These are phyloP conservation scores for Trypanosomatidae sp. DNA, from an alignment of 208 protist genomes.

Conservation along the genomic window DNA sequence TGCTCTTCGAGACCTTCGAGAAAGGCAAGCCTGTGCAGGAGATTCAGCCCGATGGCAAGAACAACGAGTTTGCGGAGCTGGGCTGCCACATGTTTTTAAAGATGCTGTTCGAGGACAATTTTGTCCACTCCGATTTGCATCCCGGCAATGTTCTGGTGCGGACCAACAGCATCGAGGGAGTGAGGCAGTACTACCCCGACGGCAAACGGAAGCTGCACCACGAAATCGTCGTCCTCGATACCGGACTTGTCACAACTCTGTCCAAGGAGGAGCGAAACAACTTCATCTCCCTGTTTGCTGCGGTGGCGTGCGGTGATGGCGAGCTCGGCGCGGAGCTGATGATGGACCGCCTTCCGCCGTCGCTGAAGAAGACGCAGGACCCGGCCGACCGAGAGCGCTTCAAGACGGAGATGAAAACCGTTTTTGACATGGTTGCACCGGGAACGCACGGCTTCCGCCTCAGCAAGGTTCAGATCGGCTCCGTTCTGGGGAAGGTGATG, in stretches of 20 bases:
- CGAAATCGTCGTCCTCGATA: slow-evolving; percentile 88
- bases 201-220: slow-evolving; percentile 58
- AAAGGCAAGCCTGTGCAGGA: slow-evolving; percentile 71
- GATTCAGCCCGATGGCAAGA: slow-evolving; percentile 40
- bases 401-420: slow-evolving; percentile 60
- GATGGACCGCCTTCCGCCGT: slow-evolving; percentile 75
- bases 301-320: slow-evolving; percentile 87
- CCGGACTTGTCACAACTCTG: slow-evolving; percentile 89
- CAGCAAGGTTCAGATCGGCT: slow-evolving; percentile 78
- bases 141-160: slow-evolving; percentile 90
- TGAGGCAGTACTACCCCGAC: slow-evolving; percentile 50
- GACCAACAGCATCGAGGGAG: slow-evolving; percentile 35
- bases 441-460: slow-evolving; percentile 77
- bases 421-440: slow-evolving; percentile 82
- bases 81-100: slow-evolving; percentile 94
- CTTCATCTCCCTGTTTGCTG: slow-evolving; percentile 93
- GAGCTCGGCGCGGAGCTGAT: slow-evolving; percentile 89
- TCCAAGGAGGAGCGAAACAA: slow-evolving; percentile 85
- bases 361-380: slow-evolving; percentile 11
- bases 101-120: slow-evolving; percentile 96
- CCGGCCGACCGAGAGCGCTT: slow-evolving; percentile 59
- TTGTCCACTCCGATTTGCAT: slow-evolving; percentile 94
- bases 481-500: slow-evolving; percentile 78
- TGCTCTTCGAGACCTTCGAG: slow-evolving; percentile 92
- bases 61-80: slow-evolving; percentile 65